A percentile compares a stretch with the other conserved stretches of the same genome.
Evolutionary conservation across 441 rosid species (phyloP).

Genomic region (Populus hybrid): DNA sequence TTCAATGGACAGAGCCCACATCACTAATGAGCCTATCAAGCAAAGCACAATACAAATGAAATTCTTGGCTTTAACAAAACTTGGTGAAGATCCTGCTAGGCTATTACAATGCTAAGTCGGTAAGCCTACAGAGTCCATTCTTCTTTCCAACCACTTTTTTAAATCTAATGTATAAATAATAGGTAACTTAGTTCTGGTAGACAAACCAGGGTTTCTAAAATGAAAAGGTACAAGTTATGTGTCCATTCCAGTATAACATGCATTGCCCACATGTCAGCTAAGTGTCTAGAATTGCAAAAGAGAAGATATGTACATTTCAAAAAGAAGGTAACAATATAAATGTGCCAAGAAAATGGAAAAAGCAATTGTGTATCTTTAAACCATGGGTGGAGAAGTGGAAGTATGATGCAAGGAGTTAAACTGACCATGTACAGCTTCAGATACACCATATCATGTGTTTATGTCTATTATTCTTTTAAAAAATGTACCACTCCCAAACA

Average conservation of each 20-base stretch:
- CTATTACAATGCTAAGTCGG: not conserved
- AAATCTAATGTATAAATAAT: no score
- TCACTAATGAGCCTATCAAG: not conserved
- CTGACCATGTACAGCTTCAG: no score
- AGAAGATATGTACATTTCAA: no score
- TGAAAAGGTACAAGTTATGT: no score
- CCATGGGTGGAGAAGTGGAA: not conserved
- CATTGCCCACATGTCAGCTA: not conserved
- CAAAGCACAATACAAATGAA: not conserved
- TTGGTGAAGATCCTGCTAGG: not conserved
- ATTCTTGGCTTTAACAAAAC: not conserved
- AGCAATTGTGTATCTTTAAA: not conserved
- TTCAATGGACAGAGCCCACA: not conserved
- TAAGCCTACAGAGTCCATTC: no score
- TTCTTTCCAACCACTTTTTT: no score
- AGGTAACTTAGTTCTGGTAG: no score
- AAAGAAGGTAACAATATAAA: not conserved
- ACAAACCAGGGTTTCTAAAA: no score
- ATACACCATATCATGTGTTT: no score
- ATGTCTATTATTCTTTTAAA: no score
- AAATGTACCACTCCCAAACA: no score
- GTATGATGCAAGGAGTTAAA: not conserved
- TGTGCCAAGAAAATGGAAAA: not conserved
- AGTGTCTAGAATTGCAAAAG: not conserved
- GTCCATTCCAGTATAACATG: not conserved